Evolutionary conservation across 768 basidiomycete genomes (phyloP).

Genomic region (Kwoniella botswanensis): DNA sequence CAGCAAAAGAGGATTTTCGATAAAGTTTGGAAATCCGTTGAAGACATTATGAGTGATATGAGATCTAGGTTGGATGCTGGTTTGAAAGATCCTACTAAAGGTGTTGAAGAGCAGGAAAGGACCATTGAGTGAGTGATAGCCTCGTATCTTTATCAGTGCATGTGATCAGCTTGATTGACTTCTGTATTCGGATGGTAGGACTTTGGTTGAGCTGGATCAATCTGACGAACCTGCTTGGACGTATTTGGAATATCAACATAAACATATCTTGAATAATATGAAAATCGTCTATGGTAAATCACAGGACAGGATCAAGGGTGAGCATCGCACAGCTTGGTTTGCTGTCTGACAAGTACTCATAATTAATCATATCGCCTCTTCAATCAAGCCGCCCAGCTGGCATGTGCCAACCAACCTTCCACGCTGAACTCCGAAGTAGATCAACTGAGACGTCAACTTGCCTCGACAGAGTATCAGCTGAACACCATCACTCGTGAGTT

Average conservation of each 20-base stretch:
- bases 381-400: slow-evolving; percentile 62
- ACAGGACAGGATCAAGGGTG: slow-evolving; percentile 65
- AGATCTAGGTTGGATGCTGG: slow-evolving; percentile 74
- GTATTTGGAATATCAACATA: slow-evolving; percentile 92
- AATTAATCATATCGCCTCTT: not conserved
- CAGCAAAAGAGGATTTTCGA: slow-evolving; percentile 92
- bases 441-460: slow-evolving; percentile 33
- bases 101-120: slow-evolving; percentile 92
- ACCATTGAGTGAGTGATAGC: slow-evolving; percentile 80
- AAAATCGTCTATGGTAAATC: slow-evolving; percentile 67
- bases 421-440: slow-evolving; percentile 63
- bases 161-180: no score
- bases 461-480: slow-evolving; percentile 24
- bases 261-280: slow-evolving; percentile 80
- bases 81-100: slow-evolving; percentile 76
- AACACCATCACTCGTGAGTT: slow-evolving; percentile 31
- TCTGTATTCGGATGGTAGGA: slow-evolving; percentile 61
- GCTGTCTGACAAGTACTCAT: no score
- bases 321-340: slow-evolving; percentile 46
- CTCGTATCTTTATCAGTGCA: not conserved
- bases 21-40: slow-evolving; percentile 93
- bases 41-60: slow-evolving; percentile 94
- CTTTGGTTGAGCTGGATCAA: slow-evolving; percentile 82
- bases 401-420: slow-evolving; percentile 45
- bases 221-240: slow-evolving; percentile 93